A percentile compares a stretch with the other conserved stretches of the same genome.
Evolutionary conservation across 1,139 yeast species (phyloP).

Genomic region (Pichia sp.): DNA sequence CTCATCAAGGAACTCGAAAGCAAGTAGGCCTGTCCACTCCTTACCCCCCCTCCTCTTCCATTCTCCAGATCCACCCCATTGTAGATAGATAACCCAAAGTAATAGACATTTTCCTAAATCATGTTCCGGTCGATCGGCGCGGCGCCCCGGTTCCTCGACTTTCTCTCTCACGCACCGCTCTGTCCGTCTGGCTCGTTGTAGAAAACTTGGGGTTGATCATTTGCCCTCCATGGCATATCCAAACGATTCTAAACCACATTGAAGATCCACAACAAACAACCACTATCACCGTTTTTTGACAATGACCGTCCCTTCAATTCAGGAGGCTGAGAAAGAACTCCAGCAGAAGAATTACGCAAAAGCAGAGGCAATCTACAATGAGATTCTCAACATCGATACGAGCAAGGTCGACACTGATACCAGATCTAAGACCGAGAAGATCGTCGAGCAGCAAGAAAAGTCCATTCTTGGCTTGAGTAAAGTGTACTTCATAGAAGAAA

Average conservation of each 20-base stretch:
- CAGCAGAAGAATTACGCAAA: constrained; percentile 43
- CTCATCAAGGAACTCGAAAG: constrained; percentile 31
- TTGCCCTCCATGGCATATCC: too few species aligned
- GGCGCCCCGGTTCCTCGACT: not conserved
- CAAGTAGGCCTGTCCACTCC: not conserved
- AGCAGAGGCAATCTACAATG: constrained; percentile 57
- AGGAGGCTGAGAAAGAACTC: constrained; percentile 57
- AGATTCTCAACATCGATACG: constrained; percentile 33
- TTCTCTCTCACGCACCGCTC: not conserved
- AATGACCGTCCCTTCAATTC: constrained; percentile 38
- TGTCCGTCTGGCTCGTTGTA: too few species aligned
- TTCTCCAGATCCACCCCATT: not conserved
- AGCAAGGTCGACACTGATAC: constrained; percentile 21
- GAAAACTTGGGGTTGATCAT: constrained; percentile 5
- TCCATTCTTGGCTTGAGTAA: constrained; percentile 64
- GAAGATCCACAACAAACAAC: too few species aligned
- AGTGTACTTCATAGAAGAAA: constrained; percentile 45
- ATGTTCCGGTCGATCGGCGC: not conserved
- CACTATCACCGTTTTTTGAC: not conserved
- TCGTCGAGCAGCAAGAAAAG: constrained; percentile 48
- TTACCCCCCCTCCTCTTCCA: too few species aligned
- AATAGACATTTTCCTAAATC: not conserved
- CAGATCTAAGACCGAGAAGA: constrained; percentile 34
- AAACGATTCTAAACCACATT: too few species aligned
- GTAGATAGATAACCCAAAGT: not conserved